Percentiles rank a stretch among this genome's conserved stretches.
Evolutionary conservation across 2,329 filamentous ascomycete species (phyloP).

Genomic region (Teratosphaeria destructans): DNA sequence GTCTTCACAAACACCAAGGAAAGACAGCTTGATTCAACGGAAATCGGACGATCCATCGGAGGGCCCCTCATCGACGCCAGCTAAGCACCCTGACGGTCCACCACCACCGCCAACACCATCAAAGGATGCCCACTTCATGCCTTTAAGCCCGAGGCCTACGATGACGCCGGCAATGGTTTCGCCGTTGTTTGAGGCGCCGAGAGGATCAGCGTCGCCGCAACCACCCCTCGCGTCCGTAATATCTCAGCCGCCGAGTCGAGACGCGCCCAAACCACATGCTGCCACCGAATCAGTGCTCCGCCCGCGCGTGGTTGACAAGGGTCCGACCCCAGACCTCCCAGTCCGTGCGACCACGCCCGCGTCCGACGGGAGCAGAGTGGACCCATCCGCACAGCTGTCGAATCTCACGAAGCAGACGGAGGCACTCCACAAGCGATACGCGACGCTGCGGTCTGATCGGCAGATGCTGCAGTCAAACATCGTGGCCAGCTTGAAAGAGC

Average conservation of each 20-base stretch:
- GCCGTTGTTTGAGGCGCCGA: background rate
- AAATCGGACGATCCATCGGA: background rate
- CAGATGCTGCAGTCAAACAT: conserved; percentile 18
- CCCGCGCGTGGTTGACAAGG: background rate
- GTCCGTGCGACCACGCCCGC: conserved; percentile 1
- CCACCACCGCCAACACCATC: background rate
- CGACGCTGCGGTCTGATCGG: conserved; percentile 19
- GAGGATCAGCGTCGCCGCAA: background rate
- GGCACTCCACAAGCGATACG: conserved; percentile 18
- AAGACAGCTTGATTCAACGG: conserved; percentile 1
- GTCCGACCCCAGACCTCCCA: conserved; percentile 6
- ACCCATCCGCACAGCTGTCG: conserved; percentile 5
- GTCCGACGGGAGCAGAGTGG: background rate
- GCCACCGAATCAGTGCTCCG: background rate
- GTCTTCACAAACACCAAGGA: conserved; percentile 3
- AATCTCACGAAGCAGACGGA: conserved; percentile 17
- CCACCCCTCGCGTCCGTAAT: background rate
- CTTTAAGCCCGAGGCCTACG: background rate
- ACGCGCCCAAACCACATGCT: background rate
- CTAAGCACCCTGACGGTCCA: background rate
- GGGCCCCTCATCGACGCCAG: background rate
- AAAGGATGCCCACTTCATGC: background rate
- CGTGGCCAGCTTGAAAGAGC: conserved; percentile 14
- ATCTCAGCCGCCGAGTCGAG: background rate
- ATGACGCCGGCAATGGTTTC: background rate